These are phyloP conservation scores for Annona squamosa DNA, from an alignment of 164 flowering plant species.

Conservation along the genomic window DNA sequence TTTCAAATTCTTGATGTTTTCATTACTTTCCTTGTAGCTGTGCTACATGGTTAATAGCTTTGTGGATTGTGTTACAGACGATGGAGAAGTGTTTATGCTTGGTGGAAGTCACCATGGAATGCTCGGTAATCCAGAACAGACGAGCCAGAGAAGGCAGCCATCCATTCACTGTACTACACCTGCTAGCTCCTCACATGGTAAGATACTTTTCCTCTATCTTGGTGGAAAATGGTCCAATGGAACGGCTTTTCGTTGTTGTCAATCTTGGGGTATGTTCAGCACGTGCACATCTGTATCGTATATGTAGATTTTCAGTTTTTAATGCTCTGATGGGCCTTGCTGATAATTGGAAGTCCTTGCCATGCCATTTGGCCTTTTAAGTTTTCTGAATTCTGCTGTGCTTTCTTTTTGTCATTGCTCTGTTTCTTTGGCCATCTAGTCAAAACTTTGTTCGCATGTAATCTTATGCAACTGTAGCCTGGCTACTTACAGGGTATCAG, in stretches of 20 bases:
- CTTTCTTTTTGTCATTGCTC: background rate
- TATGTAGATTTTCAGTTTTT: background rate
- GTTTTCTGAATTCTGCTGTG: background rate
- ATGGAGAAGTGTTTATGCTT: slow-evolving; percentile 57
- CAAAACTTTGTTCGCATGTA: no score
- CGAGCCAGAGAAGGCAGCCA: slow-evolving; percentile 6
- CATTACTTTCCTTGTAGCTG: background rate
- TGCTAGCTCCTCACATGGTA: slow-evolving; percentile 13
- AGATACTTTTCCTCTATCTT: slow-evolving; percentile 4
- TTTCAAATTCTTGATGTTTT: background rate
- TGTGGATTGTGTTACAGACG: slow-evolving; percentile 34
- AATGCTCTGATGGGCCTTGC: background rate
- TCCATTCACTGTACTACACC: slow-evolving; percentile 4
- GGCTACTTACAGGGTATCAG: no score
- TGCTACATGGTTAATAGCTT: background rate
- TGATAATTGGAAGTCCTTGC: background rate
- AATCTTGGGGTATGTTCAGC: no score
- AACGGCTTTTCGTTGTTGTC: no score
- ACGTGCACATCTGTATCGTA: no score
- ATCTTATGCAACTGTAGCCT: no score
- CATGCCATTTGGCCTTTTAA: background rate
- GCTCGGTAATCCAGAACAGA: slow-evolving; percentile 37
- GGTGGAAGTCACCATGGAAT: slow-evolving; percentile 61
- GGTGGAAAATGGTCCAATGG: background rate
- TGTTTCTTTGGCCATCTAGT: background rate